Evolutionary conservation across 345 rosid genomes (phyloP).

Genomic region (Brassica juncea): DNA sequence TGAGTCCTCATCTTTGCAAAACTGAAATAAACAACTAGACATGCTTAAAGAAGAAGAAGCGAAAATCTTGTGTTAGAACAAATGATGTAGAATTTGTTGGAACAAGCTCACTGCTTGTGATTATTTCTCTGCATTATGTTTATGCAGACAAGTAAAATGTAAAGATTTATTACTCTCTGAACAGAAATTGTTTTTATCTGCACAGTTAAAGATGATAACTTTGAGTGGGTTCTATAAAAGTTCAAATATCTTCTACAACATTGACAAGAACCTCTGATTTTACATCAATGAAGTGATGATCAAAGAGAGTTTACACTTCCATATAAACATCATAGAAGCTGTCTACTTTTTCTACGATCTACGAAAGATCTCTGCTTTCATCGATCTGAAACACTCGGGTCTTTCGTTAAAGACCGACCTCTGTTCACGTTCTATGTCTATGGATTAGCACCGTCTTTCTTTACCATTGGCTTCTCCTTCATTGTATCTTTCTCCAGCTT

Average conservation of each 20-base stretch:
- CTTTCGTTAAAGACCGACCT: conserved; percentile 14
- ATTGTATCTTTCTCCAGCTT: conserved; percentile 85
- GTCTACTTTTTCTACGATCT: conserved; percentile 36
- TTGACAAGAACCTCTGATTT: conserved; percentile 20
- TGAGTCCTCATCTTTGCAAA: conserved; percentile 18
- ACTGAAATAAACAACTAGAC: background rate
- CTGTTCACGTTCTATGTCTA: conserved; percentile 38
- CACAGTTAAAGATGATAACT: conserved; percentile 11
- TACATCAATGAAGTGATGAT: conserved; percentile 33
- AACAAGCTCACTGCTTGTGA: conserved; percentile 11
- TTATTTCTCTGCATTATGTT: conserved; percentile 15
- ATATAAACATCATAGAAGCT: conserved; percentile 19
- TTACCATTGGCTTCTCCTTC: conserved; percentile 61
- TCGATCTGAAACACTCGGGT: conserved; percentile 15
- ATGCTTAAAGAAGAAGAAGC: background rate
- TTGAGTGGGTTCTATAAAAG: background rate
- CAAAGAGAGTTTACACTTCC: conserved; percentile 20
- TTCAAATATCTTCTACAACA: conserved; percentile 2
- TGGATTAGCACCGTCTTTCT: conserved; percentile 55
- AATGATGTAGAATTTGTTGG: conserved; percentile 4
- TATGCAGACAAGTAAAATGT: conserved; percentile 18
- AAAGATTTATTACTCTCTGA: conserved; percentile 7
- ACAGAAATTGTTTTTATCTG: background rate
- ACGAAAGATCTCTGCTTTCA: conserved; percentile 27
- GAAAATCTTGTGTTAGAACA: conserved; percentile 4